Conservation (phyloP, 305 asterid species). For the Petunia hybrid region DNA sequence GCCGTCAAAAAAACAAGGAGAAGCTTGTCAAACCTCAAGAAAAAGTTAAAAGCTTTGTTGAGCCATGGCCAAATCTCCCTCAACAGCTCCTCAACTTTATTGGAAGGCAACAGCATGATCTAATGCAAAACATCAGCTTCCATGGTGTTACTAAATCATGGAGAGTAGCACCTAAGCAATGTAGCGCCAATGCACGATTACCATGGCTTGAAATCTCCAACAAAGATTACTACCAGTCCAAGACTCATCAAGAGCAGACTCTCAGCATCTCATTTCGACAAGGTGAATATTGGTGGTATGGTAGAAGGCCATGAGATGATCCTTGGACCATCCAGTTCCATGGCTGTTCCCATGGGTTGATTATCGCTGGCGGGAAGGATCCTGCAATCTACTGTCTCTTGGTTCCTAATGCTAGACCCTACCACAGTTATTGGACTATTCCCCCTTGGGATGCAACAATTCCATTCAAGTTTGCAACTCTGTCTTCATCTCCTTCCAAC, state of each 20-base stretch:
- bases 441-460: constrained; percentile 33
- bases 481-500: constrained; percentile 28
- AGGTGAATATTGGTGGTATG: constrained; percentile 24
- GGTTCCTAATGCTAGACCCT: constrained; percentile 20
- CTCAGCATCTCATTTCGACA: constrained; percentile 34
- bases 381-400: neutral
- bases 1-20: constrained; percentile 27
- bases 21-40: neutral
- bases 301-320: neutral
- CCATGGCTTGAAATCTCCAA: constrained; percentile 35
- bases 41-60: constrained; percentile 22
- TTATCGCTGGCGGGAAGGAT: constrained; percentile 11
- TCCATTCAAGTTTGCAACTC: constrained; percentile 41
- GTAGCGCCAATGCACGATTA: constrained; percentile 28
- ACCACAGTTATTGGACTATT: neutral
- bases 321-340: constrained; percentile 17
- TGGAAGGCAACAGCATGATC: constrained; percentile 31
- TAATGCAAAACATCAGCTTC: constrained; percentile 38
- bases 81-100: constrained; percentile 34
- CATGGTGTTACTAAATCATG: constrained; percentile 46
- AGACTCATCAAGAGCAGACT: constrained; percentile 5
- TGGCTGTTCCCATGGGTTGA: constrained; percentile 42
- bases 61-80: constrained; percentile 51
- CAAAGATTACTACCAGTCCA: neutral
- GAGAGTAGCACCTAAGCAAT: constrained; percentile 38